Evolutionary conservation across 305 asterid genomes (phyloP).

Genomic region (Plantago coronopus): DNA sequence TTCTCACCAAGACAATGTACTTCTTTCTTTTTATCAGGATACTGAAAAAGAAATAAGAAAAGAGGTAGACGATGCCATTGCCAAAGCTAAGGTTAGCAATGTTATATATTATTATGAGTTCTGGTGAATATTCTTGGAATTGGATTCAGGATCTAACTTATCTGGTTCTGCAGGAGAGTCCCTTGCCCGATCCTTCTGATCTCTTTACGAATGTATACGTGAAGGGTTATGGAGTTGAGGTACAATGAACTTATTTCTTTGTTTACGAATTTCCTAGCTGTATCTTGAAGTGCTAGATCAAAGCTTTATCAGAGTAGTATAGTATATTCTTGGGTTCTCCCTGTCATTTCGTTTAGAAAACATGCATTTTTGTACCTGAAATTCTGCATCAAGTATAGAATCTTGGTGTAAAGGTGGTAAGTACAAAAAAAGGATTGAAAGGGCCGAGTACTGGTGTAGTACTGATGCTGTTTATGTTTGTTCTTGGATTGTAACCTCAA

Average conservation of each 20-base stretch:
- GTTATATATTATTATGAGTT: neutral
- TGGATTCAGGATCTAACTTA: neutral
- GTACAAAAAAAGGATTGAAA: too few species aligned
- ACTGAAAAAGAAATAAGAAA: constrained; percentile 78
- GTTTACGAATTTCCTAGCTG: constrained; percentile 1
- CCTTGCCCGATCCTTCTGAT: constrained; percentile 91
- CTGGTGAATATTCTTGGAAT: neutral
- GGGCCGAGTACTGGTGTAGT: too few species aligned
- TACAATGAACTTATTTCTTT: constrained; percentile 33
- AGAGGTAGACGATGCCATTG: constrained; percentile 88
- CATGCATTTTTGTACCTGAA: too few species aligned
- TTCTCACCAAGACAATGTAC: constrained; percentile 2
- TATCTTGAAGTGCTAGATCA: neutral
- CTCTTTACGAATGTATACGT: constrained; percentile 79
- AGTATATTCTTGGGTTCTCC: neutral
- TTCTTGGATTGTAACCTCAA: too few species aligned
- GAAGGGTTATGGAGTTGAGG: constrained; percentile 88
- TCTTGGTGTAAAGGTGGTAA: too few species aligned
- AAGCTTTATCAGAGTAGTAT: too few species aligned
- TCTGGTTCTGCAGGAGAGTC: constrained; percentile 28
- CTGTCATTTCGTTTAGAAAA: neutral
- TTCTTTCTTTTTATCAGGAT: constrained; percentile 47
- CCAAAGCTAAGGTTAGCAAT: constrained; percentile 77
- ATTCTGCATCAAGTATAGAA: too few species aligned
- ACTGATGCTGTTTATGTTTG: too few species aligned